These are phyloP conservation scores for Wickerhamomyces kurtzmanii DNA, from an alignment of 805 yeast species.

Conservation along the genomic window DNA sequence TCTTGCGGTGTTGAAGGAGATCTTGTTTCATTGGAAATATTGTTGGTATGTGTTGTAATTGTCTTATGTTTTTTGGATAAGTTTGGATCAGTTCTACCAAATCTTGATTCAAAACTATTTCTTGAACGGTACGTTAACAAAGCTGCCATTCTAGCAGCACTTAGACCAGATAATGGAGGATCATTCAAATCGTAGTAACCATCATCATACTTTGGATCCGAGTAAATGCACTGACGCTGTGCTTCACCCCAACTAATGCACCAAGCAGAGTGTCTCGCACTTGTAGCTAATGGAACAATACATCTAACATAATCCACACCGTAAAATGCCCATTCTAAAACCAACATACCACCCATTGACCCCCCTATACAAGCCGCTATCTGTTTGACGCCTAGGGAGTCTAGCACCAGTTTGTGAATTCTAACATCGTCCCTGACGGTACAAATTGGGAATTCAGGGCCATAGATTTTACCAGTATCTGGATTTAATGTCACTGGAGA, in stretches of 20 bases:
- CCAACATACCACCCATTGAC: constrained; percentile 98
- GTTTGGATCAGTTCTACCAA: constrained; percentile 75
- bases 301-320: constrained; percentile 57
- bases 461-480: constrained; percentile 68
- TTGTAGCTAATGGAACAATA: constrained; percentile 81
- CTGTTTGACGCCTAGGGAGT: constrained; percentile 66
- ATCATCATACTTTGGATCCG: constrained; percentile 88
- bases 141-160: constrained; percentile 98
- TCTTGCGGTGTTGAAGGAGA: constrained; percentile 43
- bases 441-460: constrained; percentile 91
- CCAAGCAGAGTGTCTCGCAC: constrained; percentile 96
- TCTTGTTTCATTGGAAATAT: constrained; percentile 18
- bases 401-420: constrained; percentile 69
- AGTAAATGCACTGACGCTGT: constrained; percentile 90
- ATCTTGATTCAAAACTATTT: constrained; percentile 82
- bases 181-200: constrained; percentile 76
- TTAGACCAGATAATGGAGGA: constrained; percentile 78
- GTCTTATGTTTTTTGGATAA: constrained; percentile 7
- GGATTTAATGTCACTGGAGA: constrained; percentile 82
- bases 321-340: constrained; percentile 77
- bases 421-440: constrained; percentile 90
- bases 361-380: constrained; percentile 91
- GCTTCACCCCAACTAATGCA: constrained; percentile 99
- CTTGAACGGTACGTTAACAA: constrained; percentile 86
- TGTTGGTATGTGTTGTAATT: constrained; percentile 1